phyloP scores from a whole-genome alignment of 768 basidiomycete genomes.

The Phallus indusiatus region DNA sequence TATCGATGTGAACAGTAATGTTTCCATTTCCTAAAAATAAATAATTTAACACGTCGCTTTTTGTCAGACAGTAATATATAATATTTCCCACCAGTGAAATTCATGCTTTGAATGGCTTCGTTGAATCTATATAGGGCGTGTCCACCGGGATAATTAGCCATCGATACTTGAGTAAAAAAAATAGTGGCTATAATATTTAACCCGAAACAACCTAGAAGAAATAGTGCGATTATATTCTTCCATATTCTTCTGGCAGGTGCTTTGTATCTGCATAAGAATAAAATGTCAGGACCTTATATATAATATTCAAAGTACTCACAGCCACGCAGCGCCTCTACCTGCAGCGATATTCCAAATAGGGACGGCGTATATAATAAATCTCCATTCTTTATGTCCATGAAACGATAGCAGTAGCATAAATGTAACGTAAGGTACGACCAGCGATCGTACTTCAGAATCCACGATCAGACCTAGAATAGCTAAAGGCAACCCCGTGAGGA shows the following conservation, averaged over 20 bases:
- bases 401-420: conserved; percentile 61
- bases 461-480: conserved; percentile 40
- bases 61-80: neutral
- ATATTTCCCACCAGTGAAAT: neutral
- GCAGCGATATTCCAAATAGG: conserved; percentile 76
- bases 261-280: conserved; percentile 26
- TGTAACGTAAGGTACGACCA: conserved; percentile 40
- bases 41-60: neutral
- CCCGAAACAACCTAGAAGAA: conserved; percentile 36
- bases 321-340: conserved; percentile 48
- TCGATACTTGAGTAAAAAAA: conserved; percentile 49
- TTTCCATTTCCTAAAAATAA: conserved; percentile 23
- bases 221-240: neutral
- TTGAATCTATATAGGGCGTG: conserved; percentile 59
- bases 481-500: conserved; percentile 56
- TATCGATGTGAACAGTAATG: conserved; percentile 65
- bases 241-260: conserved; percentile 34
- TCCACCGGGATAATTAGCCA: conserved; percentile 86
- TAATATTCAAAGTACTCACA: conserved; percentile 42
- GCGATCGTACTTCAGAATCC: conserved; percentile 39
- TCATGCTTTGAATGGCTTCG: conserved; percentile 10
- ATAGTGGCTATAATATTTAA: conserved; percentile 45
- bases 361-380: conserved; percentile 84
- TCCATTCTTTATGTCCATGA: conserved; percentile 94
- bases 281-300: neutral